Conservation (phyloP, 2,329 filamentous ascomycete genomes). For the Microcera coccophila region DNA sequence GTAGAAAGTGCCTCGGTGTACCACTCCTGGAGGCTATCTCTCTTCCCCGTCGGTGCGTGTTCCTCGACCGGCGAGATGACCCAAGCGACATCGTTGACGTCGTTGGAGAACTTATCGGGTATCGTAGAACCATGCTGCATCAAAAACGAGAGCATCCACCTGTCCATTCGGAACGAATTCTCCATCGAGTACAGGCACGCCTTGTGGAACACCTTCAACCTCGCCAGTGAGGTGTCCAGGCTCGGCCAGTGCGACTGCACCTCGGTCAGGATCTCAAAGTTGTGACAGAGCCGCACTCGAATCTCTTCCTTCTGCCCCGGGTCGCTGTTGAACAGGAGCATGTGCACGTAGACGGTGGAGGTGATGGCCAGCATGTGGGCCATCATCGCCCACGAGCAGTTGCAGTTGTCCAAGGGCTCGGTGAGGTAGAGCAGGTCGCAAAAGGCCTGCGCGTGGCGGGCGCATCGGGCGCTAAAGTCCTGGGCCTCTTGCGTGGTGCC, state of each 20-base stretch:
- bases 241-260: slow-evolving; percentile 1
- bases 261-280: slow-evolving; percentile 4
- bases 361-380: slow-evolving; percentile 6
- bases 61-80: no score
- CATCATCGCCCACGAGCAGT: slow-evolving; percentile 4
- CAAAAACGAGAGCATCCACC: slow-evolving; percentile 6
- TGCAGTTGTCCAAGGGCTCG: background rate
- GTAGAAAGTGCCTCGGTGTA: no score
- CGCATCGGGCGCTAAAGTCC: background rate
- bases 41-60: no score
- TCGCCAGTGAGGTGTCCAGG: background rate
- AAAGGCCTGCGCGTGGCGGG: background rate
- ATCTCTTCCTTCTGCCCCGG: background rate
- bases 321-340: slow-evolving; percentile 3
- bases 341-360: slow-evolving; percentile 4
- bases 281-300: background rate
- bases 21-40: no score
- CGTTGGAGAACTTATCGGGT: slow-evolving; percentile 3
- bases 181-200: slow-evolving; percentile 3
- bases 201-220: slow-evolving; percentile 3
- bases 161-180: slow-evolving; percentile 5
- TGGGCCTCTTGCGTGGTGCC: background rate
- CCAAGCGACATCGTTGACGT: no score
- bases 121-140: slow-evolving; percentile 2
- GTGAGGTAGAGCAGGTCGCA: slow-evolving; percentile 2